phyloP scores from a whole-genome alignment of 805 yeast genomes.

The Saturnispora saitoi region DNA sequence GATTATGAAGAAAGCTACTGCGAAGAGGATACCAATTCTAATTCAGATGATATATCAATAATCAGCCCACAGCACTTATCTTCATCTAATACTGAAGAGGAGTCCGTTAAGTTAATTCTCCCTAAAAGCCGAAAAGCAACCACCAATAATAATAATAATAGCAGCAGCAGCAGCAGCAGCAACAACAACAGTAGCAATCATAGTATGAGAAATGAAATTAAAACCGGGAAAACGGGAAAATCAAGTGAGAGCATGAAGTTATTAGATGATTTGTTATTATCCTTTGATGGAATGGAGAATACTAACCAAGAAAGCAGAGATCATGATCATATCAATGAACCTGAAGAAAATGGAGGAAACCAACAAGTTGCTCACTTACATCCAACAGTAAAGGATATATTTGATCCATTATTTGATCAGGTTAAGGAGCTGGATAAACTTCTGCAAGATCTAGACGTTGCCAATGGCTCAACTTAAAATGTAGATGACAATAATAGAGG shows the following conservation, averaged over 20 bases:
- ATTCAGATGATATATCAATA: neutral
- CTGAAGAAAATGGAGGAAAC: neutral
- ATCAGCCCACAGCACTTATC: neutral
- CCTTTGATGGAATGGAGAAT: conserved; percentile 10
- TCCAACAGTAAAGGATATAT: conserved; percentile 44
- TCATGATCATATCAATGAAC: neutral
- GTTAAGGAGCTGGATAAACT: conserved; percentile 25
- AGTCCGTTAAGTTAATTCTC: neutral
- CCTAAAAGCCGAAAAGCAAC: neutral
- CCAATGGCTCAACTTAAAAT: neutral
- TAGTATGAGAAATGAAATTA: neutral
- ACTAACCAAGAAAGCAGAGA: neutral
- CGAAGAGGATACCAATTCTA: neutral
- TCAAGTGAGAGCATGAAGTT: conserved; percentile 25
- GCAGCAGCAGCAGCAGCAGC: neutral
- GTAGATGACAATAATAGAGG: no score
- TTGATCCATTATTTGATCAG: conserved; percentile 48
- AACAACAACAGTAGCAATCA: neutral
- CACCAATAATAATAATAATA: neutral
- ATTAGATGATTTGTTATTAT: conserved; percentile 26
- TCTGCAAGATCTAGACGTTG: neutral
- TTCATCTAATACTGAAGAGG: neutral
- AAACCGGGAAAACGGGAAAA: conserved; percentile 4
- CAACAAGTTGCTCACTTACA: conserved; percentile 21
- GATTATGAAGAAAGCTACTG: conserved; percentile 17